Conservation (phyloP, 805 yeast species). For the Candida pini region DNA sequence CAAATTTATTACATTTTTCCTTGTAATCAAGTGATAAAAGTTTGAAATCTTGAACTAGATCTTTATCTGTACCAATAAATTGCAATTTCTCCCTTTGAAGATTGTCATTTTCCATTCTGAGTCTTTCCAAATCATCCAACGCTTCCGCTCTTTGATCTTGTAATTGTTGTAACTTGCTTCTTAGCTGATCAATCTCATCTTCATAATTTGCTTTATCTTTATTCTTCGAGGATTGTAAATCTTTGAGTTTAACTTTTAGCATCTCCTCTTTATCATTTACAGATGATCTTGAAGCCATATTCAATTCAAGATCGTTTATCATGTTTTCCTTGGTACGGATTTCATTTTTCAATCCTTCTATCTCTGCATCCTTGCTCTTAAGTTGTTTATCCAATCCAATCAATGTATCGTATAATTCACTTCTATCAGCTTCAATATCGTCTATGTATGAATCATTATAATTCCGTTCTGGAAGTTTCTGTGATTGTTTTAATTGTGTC, state of each 20-base stretch:
- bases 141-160: conserved; percentile 32
- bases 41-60: conserved; percentile 34
- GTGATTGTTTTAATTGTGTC: conserved; percentile 2
- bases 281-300: background rate
- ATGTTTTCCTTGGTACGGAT: conserved; percentile 6
- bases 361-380: conserved; percentile 4
- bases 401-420: conserved; percentile 15
- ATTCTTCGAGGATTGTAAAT: background rate
- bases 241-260: background rate
- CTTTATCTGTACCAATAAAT: conserved; percentile 12
- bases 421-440: conserved; percentile 24
- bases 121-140: conserved; percentile 30
- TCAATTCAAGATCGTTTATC: conserved; percentile 1
- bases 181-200: conserved; percentile 17
- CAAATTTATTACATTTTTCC: conserved; percentile 19
- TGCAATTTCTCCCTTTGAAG: conserved; percentile 6
- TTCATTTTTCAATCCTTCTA: conserved; percentile 17
- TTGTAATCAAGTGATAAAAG: conserved; percentile 32
- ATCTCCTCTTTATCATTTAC: background rate
- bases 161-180: conserved; percentile 31
- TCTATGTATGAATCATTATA: conserved; percentile 22
- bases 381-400: conserved; percentile 11
- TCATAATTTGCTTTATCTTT: conserved; percentile 1
- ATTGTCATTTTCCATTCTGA: conserved; percentile 20
- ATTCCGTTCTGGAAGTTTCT: conserved; percentile 7